Evolutionary conservation across 148 eudicot genomes (phyloP), one percentile per base, ranked within the genome.

Genomic region (Cornus kousa): DNA sequence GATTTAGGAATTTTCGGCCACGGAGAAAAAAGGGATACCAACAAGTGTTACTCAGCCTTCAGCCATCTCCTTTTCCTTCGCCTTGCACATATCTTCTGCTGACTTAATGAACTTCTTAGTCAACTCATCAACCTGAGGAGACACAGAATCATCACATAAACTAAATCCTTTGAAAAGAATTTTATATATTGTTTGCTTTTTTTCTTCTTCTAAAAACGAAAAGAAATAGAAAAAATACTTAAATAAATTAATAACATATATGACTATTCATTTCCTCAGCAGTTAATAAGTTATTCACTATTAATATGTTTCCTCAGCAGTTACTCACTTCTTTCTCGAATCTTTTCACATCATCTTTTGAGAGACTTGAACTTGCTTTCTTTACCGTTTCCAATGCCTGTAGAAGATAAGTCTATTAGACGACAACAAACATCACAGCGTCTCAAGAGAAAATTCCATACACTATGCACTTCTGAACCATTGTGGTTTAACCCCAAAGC

Each of bases 371-470:
- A 71, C 87, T 90, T 43, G 91, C 86, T 86, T 95, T 93, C 88
- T 93, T 95, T 55, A 89, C 83, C 4, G 89, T 77, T 76, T 95
- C 99, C 84, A 95, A 68, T 81, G 99, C 99, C 99, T 95, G 91
- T 50, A 85, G 16, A 66, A 84, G 17, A 68, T 65, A 16, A 62
- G 68, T 62, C 65, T 5, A 50, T 48, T 3, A 16, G 70, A 43
- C 46, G 24, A 60, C 24, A 57, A 53, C 14, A 11, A 16, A 14
- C 3, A 53, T 53, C 19, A 16, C 59, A 53, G 17, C 0, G 17
- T 53, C 59, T 14, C 59, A 53, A 10, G 17, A 2, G 59, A 12
- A 53, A 53, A 53, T 16, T 4, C 14, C 16, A 53, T 53, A 12
- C 3, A 53, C 4, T 53, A 11, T 53, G 12, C 59, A 9, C 48